Conservation (phyloP, 2,329 filamentous ascomycete species). For the Hypoxylon sp. region DNA sequence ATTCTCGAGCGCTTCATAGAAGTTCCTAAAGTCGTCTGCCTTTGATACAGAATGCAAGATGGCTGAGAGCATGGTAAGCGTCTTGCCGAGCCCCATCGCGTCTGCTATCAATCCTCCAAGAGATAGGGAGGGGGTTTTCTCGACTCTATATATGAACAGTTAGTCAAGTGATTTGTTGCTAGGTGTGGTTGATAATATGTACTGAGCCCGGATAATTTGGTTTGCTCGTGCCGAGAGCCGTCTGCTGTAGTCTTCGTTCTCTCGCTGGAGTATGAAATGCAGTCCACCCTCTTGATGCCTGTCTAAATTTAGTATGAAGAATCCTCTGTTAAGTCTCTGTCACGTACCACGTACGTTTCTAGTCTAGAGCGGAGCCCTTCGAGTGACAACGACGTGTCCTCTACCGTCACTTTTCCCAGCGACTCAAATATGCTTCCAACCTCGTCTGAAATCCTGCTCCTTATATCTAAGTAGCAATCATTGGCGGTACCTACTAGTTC, state of each 20-base stretch:
- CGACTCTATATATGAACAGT: background rate
- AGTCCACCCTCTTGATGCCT: constrained; percentile 8
- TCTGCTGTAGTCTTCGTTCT: background rate
- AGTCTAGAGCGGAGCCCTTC: background rate
- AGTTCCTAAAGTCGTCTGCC: background rate
- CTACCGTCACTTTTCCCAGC: background rate
- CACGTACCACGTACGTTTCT: background rate
- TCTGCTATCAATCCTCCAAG: constrained; percentile 10
- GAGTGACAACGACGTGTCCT: background rate
- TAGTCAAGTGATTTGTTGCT: background rate
- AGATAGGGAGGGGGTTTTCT: background rate
- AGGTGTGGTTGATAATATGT: background rate
- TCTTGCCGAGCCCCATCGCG: constrained; percentile 32
- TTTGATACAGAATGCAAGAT: constrained; percentile 7
- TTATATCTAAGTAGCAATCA: background rate
- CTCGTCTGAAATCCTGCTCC: constrained; percentile 5
- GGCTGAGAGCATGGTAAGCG: constrained; percentile 15
- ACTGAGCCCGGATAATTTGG: background rate
- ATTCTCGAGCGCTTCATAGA: background rate
- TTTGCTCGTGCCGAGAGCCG: background rate
- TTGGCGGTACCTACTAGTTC: background rate
- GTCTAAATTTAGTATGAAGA: background rate
- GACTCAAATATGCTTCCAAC: constrained; percentile 5
- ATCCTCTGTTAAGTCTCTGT: background rate
- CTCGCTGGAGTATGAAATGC: constrained; percentile 3